Evolutionary conservation across 805 yeast species (phyloP), one percentile per base, ranked within the genome.

Genomic region (Kurtzmaniella cleridarum): DNA sequence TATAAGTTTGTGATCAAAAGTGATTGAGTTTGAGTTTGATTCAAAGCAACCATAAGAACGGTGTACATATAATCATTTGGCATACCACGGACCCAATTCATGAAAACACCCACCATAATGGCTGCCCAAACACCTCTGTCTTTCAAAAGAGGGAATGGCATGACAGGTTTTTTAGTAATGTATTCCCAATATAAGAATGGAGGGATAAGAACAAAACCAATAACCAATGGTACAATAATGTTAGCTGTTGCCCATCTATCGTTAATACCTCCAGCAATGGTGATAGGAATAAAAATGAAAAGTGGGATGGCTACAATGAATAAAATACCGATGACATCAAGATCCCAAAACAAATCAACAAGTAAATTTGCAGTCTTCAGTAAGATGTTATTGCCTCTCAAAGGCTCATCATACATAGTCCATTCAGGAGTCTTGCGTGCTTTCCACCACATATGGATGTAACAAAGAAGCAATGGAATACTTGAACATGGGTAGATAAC

Each of bases 1-100:
- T 37, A 34, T 17, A 51, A 39, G 3, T 48, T 34, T 2, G 40
- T 31, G 31, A 51, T 48, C 35, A 51, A 44, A 17, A 51, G 42
- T 35, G 54, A 50, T 13, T 50, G 41, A 30, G 23, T 35, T 12
- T 36, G 27, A n/a, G 49, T 30, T 30, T 46, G 50, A 33, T 41
- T 37, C 53, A 82, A 74, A 3, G 82, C 81, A 23, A 83, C 85
- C 34, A 78, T 50, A 44, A 84, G 63, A 16, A 82, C 81, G 0
- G 89, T 72, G 59, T 79, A 83, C 57, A 84, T 56, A 56, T 73
- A 84, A 49, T 79, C 84, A 44, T 78, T 76, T 36, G 82, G 87
- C 24, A 51, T 41, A n/a, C 41, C 35, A 13, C 33, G 40, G 16
- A 51, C 40, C 29, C 41, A 41, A 36, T 46, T 45, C 32, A 48